These are phyloP conservation scores for Coemansia sp. DNA, from an alignment of 192 early-diverging fungal species.

Conservation along the genomic window DNA sequence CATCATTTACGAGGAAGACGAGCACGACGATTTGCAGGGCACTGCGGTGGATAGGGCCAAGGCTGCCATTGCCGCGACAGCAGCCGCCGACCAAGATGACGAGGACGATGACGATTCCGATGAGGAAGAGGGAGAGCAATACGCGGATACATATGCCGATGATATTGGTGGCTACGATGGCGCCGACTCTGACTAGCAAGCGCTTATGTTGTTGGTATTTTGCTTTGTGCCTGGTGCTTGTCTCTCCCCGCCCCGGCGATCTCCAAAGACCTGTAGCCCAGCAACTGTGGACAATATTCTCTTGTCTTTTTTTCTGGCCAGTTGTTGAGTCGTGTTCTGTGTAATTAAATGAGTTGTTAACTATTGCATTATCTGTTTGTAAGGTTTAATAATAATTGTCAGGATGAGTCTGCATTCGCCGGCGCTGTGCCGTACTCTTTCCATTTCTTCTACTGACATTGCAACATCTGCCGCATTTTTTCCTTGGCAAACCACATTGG, in stretches of 20 bases:
- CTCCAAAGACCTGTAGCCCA: too few species aligned
- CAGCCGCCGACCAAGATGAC: conserved; percentile 47
- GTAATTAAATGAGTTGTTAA: too few species aligned
- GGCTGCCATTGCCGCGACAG: conserved; percentile 29
- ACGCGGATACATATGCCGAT: conserved; percentile 12
- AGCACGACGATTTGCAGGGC: conserved; percentile 56
- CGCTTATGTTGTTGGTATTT: background rate
- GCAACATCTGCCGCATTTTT: background rate
- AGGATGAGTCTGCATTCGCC: background rate
- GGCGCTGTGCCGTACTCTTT: background rate
- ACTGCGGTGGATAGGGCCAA: conserved; percentile 36
- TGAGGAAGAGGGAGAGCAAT: conserved; percentile 28
- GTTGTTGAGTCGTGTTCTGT: too few species aligned
- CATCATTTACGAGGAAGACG: conserved; percentile 41
- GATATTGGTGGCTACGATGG: conserved; percentile 17
- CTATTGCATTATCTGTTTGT: too few species aligned
- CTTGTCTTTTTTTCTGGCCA: too few species aligned
- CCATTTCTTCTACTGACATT: background rate
- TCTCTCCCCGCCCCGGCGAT: background rate
- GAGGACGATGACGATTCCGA: conserved; percentile 55
- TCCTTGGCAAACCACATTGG: background rate
- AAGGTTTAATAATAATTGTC: too few species aligned
- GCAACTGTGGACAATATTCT: too few species aligned
- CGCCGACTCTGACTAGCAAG: conserved; percentile 7
- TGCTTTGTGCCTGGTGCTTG: background rate